These are phyloP conservation scores for Chimonanthus praecox DNA, from an alignment of 164 flowering plant species.

Conservation along the genomic window DNA sequence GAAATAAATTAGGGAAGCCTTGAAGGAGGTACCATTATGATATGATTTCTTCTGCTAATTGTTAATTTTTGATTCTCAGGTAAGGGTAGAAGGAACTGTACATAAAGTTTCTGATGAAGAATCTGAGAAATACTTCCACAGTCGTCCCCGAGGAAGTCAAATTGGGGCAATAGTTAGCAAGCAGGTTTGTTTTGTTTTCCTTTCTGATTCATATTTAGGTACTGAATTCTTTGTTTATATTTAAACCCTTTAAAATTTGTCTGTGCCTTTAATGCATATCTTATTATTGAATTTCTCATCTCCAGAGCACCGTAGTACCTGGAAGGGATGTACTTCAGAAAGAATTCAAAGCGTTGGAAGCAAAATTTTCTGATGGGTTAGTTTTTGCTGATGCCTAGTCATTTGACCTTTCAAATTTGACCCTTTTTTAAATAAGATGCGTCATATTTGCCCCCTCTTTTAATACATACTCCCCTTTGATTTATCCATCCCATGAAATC, in stretches of 20 bases:
- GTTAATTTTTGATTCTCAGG: conserved; percentile 26
- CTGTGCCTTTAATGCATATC: neutral
- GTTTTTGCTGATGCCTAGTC: conserved; percentile 13
- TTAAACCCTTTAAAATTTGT: neutral
- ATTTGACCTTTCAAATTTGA: neutral
- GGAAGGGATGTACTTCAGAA: conserved; percentile 63
- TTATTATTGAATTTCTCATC: conserved; percentile 4
- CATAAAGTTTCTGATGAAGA: conserved; percentile 78
- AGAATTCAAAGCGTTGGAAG: conserved; percentile 61
- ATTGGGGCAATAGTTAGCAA: conserved; percentile 86
- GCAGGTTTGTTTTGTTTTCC: conserved; percentile 41
- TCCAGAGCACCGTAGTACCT: conserved; percentile 76
- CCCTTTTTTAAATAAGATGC: neutral
- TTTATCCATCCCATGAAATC: neutral
- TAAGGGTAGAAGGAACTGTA: conserved; percentile 86
- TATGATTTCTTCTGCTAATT: too few species aligned
- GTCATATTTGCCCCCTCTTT: neutral
- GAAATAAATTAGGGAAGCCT: too few species aligned
- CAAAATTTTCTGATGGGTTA: conserved; percentile 71
- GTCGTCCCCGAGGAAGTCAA: conserved; percentile 93
- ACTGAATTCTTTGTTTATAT: neutral
- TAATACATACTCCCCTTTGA: neutral
- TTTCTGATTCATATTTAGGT: neutral
- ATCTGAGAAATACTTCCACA: conserved; percentile 85
- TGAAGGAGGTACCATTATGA: too few species aligned